Base-by-base conservation (phyloP, 2,329 filamentous ascomycete species). In the Hyphodiscus sp. region DNA sequence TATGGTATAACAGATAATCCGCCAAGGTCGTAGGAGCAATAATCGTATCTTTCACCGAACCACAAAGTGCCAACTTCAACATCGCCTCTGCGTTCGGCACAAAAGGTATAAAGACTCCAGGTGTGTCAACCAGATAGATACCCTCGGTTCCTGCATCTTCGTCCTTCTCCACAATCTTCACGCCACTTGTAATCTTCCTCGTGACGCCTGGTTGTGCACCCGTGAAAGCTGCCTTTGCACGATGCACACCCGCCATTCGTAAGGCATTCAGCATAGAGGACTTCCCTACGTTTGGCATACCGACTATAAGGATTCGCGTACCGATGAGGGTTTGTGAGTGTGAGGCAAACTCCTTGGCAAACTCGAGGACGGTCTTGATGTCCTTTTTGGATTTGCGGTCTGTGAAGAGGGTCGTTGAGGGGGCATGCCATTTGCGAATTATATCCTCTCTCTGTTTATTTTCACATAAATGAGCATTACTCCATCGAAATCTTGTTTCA, bases 231-330 rank as follows among this genome's bases (percentile, higher is more conserved):
- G 84, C 91, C 68, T 92, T 95, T 19, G 77, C 76, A 47, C 67
- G 65, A 50, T 76, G 72, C 61, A 89, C 79, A 42, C 90, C 89
- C 18, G 78, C 75, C 42, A 77, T 80, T 19, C 94, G 85, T 47
- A 97, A 78, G 16, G 85, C 81, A 69, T 99, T 99, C 43, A 99
- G 81, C n/a, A 99, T 76, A 1, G 91, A 91, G 46, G 89, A 95
- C 72, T 99, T 99, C 38, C 94, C 94, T 0, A 96, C 89, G 67
- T 99, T 99, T 38, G 94, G 94, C 91, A 99, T 96, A 52, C 94
- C 94, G 15, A 97, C 91, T 0, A 97, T 82, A 69, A 99, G 80
- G 53, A 91, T 81, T 47, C 91, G 82, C 61, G 90, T 80, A n/a
- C 91, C 91, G 8, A 88, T 85, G n/a, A 97, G 73, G 20, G 80